Evolutionary conservation across 2,329 filamentous ascomycete genomes (phyloP).

Genomic region (Fusarium torulosum): DNA sequence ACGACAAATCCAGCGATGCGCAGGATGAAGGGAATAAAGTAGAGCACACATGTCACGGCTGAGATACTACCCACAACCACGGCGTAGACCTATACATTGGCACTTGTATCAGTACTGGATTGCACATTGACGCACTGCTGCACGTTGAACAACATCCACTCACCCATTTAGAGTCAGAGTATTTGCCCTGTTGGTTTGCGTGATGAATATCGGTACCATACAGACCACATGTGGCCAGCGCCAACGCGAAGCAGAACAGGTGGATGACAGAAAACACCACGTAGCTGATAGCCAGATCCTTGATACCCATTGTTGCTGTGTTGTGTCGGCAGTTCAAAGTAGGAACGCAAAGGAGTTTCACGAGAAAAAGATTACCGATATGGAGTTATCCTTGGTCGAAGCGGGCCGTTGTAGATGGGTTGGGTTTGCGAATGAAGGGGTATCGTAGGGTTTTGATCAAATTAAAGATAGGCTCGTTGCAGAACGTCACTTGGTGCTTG

Average conservation of each 20-base stretch:
- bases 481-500: slow-evolving; percentile 18
- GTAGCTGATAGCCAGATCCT: slow-evolving; percentile 61
- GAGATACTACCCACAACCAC: slow-evolving; percentile 76
- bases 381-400: slow-evolving; percentile 15
- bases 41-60: slow-evolving; percentile 73
- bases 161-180: slow-evolving; percentile 78
- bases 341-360: slow-evolving; percentile 2
- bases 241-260: slow-evolving; percentile 81
- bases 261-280: slow-evolving; percentile 73
- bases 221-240: slow-evolving; percentile 80
- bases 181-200: slow-evolving; percentile 62
- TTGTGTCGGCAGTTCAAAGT: slow-evolving; percentile 5
- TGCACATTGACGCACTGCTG: not conserved
- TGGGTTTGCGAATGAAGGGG: slow-evolving; percentile 1
- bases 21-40: slow-evolving; percentile 72
- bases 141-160: slow-evolving; percentile 40
- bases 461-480: slow-evolving; percentile 1
- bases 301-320: slow-evolving; percentile 57
- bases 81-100: slow-evolving; percentile 71
- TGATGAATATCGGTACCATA: slow-evolving; percentile 77
- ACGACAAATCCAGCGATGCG: slow-evolving; percentile 61
- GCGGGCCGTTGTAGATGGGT: slow-evolving; percentile 6
- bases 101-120: slow-evolving; percentile 24
- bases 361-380: slow-evolving; percentile 6
- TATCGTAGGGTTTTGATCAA: slow-evolving; percentile 4